Evolutionary conservation across 2,329 filamentous ascomycete species (phyloP).

Genomic region (Trichoderma atroviride): DNA sequence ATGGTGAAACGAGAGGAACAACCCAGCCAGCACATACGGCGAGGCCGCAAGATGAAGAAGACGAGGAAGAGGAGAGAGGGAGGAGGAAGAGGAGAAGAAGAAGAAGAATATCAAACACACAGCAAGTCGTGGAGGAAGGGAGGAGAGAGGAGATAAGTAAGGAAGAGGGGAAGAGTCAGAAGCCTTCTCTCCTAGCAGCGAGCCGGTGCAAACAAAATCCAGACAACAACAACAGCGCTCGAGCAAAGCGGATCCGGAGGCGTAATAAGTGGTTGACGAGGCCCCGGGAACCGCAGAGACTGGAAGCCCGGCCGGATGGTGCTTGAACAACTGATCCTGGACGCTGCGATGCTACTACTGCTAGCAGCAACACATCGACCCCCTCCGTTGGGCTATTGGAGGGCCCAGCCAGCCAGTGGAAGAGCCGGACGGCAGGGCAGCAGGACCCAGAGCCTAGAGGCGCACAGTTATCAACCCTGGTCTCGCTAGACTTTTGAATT

Average conservation of each 20-base stretch:
- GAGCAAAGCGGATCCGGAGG: slow-evolving; percentile 20
- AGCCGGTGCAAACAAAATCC: slow-evolving; percentile 11
- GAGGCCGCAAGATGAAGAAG: background rate
- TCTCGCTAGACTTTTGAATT: background rate
- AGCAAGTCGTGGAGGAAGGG: slow-evolving; percentile 19
- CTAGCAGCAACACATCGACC: background rate
- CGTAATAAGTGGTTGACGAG: slow-evolving; percentile 22
- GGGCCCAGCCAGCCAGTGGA: slow-evolving; percentile 16
- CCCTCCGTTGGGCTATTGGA: slow-evolving; percentile 9
- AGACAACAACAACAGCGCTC: slow-evolving; percentile 11
- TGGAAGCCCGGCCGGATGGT: slow-evolving; percentile 18
- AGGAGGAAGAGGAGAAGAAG: background rate
- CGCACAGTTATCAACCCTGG: slow-evolving; percentile 15
- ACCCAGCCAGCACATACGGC: background rate
- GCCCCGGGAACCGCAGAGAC: background rate
- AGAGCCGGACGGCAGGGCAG: slow-evolving; percentile 23
- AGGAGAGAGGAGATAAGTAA: slow-evolving; percentile 4
- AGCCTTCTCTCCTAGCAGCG: background rate
- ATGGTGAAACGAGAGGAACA: slow-evolving; percentile 24
- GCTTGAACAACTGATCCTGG: slow-evolving; percentile 2
- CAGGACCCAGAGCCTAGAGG: background rate
- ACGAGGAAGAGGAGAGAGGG: background rate
- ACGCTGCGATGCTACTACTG: slow-evolving; percentile 1
- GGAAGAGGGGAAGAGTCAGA: background rate
- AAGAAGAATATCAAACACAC: background rate